phyloP scores from a whole-genome alignment of 1,284 basidiomycete species.

The Irpex sp. region DNA sequence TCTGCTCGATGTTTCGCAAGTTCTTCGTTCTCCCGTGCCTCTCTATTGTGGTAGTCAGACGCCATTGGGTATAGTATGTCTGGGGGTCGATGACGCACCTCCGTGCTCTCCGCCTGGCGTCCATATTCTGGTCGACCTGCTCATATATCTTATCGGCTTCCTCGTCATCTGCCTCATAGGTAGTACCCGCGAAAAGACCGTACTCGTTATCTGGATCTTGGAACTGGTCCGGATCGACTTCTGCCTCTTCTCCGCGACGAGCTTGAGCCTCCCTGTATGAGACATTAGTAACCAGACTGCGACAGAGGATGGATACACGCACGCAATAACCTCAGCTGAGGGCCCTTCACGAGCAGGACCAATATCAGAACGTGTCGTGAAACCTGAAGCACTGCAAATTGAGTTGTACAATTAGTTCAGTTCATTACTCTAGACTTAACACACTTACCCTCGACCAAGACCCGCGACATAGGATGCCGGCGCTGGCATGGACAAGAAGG shows the following conservation, averaged over 20 bases:
- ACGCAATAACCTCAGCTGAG: slow-evolving; percentile 84
- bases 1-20: slow-evolving; percentile 70
- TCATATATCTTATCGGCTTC: slow-evolving; percentile 97
- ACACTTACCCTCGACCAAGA: slow-evolving; percentile 83
- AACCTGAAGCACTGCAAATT: slow-evolving; percentile 81
- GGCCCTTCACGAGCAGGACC: slow-evolving; percentile 95
- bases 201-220: slow-evolving; percentile 98
- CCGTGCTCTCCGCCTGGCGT: slow-evolving; percentile 72
- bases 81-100: slow-evolving; percentile 49
- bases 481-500: slow-evolving; percentile 81
- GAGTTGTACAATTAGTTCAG: neutral
- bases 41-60: slow-evolving; percentile 38
- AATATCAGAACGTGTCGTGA: slow-evolving; percentile 98
- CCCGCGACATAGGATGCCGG: slow-evolving; percentile 94
- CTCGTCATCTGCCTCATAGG: slow-evolving; percentile 96
- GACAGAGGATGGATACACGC: slow-evolving; percentile 23
- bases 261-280: slow-evolving; percentile 71
- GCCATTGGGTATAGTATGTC: slow-evolving; percentile 30
- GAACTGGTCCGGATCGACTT: slow-evolving; percentile 84
- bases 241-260: slow-evolving; percentile 78
- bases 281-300: neutral
- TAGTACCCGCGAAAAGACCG: slow-evolving; percentile 91
- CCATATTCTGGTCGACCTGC: slow-evolving; percentile 85
- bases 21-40: slow-evolving; percentile 71
- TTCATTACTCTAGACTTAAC: neutral